Evolutionary conservation across 768 basidiomycete genomes (phyloP).

Genomic region (Trametes maxima): DNA sequence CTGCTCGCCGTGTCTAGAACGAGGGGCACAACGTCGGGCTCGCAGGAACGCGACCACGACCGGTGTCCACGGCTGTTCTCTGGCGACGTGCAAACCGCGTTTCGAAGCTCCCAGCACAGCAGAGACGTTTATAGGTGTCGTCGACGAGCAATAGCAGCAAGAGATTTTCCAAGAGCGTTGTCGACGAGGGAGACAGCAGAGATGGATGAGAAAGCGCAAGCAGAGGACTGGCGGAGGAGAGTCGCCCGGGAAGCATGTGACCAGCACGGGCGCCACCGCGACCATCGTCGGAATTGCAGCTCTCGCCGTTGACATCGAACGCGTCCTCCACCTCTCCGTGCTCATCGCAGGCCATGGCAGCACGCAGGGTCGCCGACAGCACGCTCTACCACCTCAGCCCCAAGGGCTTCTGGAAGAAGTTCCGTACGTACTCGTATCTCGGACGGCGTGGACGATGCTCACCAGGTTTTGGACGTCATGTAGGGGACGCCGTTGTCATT

Average conservation of each 20-base stretch:
- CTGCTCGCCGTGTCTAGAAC: not conserved
- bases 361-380: slow-evolving; percentile 81
- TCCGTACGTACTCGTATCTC: slow-evolving; percentile 56
- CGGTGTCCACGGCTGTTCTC: not conserved
- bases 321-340: slow-evolving; percentile 9
- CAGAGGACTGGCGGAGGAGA: not conserved
- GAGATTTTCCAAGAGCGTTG: not conserved
- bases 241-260: slow-evolving; percentile 10
- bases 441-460: not conserved
- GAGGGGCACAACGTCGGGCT: not conserved
- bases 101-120: not conserved
- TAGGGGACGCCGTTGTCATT: slow-evolving; percentile 82
- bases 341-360: slow-evolving; percentile 51
- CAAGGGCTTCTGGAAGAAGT: slow-evolving; percentile 96
- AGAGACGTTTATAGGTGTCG: not conserved
- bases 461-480: not conserved
- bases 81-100: not conserved
- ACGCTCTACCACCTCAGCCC: slow-evolving; percentile 89
- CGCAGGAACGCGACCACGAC: not conserved
- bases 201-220: not conserved
- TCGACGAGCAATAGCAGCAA: slow-evolving; percentile 5
- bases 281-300: not conserved
- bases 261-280: slow-evolving; percentile 9
- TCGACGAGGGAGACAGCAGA: not conserved
- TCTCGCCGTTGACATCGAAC: slow-evolving; percentile 8